These are phyloP conservation scores for Fusarium illudens DNA, from an alignment of 2,329 filamentous ascomycete genomes.

Conservation along the genomic window DNA sequence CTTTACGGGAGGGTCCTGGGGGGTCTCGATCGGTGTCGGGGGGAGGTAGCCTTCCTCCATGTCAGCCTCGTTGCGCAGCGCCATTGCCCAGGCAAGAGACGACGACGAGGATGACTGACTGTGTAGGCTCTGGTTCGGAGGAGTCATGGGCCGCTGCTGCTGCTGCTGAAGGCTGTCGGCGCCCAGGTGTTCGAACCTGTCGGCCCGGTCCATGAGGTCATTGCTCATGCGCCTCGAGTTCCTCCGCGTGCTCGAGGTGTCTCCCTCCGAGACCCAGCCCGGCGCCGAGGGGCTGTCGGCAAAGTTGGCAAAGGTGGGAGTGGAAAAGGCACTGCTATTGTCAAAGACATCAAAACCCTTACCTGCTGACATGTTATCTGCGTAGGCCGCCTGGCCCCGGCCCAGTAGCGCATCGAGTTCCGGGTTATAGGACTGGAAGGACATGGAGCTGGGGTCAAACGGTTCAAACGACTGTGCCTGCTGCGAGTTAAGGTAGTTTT, in stretches of 20 bases:
- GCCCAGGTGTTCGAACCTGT: constrained; percentile 65
- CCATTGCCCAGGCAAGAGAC: constrained; percentile 9
- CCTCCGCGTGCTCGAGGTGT: constrained; percentile 54
- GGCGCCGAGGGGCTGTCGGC: constrained; percentile 56
- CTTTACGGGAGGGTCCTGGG: constrained; percentile 58
- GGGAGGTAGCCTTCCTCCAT: constrained; percentile 65
- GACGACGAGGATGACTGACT: too few species aligned
- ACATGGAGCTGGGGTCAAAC: constrained; percentile 54
- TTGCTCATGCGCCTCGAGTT: constrained; percentile 63
- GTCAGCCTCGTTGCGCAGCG: constrained; percentile 12
- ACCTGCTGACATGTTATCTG: constrained; percentile 51
- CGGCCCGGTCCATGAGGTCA: constrained; percentile 67
- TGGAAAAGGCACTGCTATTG: constrained; percentile 56
- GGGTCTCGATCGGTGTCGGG: constrained; percentile 73
- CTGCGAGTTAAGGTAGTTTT: constrained; percentile 66
- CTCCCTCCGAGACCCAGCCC: constrained; percentile 62
- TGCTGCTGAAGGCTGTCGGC: constrained; percentile 54
- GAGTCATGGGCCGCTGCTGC: constrained; percentile 70
- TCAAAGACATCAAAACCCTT: constrained; percentile 62
- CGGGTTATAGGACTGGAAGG: constrained; percentile 58
- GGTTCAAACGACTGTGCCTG: constrained; percentile 62
- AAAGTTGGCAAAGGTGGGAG: constrained; percentile 60
- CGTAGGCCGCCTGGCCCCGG: constrained; percentile 56
- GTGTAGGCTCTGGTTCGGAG: constrained; percentile 65
- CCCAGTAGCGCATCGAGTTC: constrained; percentile 57